phyloP scores from a whole-genome alignment of 1,284 basidiomycete species.

The Cerrena zonata region DNA sequence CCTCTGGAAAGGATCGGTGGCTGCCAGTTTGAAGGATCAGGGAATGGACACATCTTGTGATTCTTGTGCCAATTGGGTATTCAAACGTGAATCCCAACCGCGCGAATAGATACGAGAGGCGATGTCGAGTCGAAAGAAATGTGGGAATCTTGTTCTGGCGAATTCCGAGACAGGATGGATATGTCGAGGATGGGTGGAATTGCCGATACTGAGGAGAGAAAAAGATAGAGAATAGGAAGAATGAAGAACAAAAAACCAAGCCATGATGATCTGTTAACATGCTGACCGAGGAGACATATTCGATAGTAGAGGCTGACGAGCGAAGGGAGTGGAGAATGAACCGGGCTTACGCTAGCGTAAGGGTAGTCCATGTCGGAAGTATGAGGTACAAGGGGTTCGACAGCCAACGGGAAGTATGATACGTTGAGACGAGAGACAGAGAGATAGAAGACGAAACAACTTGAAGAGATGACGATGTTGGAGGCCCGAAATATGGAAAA shows the following conservation, averaged over 20 bases:
- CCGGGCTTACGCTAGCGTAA: conserved; percentile 26
- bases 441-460: conserved; percentile 3
- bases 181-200: conserved; percentile 36
- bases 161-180: conserved; percentile 55
- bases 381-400: conserved; percentile 19
- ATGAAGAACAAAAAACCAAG: conserved; percentile 14
- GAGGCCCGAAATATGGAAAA: conserved; percentile 8
- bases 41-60: not conserved
- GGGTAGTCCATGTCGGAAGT: conserved; percentile 22
- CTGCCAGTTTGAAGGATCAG: not conserved
- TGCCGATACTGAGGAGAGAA: too few species aligned
- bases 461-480: conserved; percentile 14
- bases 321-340: conserved; percentile 26
- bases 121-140: conserved; percentile 25
- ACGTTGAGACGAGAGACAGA: conserved; percentile 8
- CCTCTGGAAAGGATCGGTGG: not conserved
- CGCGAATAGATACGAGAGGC: conserved; percentile 30
- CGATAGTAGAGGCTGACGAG: conserved; percentile 19
- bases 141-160: conserved; percentile 19
- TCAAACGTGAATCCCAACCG: conserved; percentile 3
- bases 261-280: conserved; percentile 16
- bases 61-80: too few species aligned
- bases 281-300: conserved; percentile 19
- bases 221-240: too few species aligned
- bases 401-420: conserved; percentile 23